Conservation (phyloP, 139 green algal genomes). For the Asterochloris erici region DNA sequence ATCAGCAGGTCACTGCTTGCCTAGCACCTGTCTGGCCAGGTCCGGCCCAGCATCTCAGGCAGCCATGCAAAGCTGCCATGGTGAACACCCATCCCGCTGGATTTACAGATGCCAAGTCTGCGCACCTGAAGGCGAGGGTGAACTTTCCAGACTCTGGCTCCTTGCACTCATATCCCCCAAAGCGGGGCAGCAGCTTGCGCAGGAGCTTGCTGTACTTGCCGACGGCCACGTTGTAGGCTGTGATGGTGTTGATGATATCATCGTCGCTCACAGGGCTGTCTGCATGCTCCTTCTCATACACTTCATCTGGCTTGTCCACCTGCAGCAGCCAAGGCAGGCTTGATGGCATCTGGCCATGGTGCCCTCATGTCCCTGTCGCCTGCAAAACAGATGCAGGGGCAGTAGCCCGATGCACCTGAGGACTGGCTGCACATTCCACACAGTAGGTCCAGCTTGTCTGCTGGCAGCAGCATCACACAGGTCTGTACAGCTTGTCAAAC, state of each 20-base stretch:
- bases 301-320: conserved; percentile 52
- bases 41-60: too few relatives aligned
- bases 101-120: conserved; percentile 6
- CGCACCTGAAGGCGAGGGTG: conserved; percentile 63
- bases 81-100: too few relatives aligned
- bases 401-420: background rate
- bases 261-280: conserved; percentile 26
- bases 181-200: conserved; percentile 55
- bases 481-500: too few relatives aligned
- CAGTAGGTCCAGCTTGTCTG: background rate
- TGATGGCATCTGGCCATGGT: background rate
- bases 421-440: background rate
- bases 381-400: too few relatives aligned
- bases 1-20: too few relatives aligned
- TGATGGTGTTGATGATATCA: conserved; percentile 49
- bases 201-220: conserved; percentile 37
- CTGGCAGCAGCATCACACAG: too few relatives aligned
- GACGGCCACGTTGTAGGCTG: conserved; percentile 57
- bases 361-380: too few relatives aligned
- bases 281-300: conserved; percentile 51
- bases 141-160: conserved; percentile 78
- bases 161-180: conserved; percentile 85
- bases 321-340: conserved; percentile 9
- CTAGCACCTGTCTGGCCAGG: too few relatives aligned
- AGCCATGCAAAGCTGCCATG: too few relatives aligned